Percentiles rank a stretch among this genome's conserved stretches.
These are phyloP conservation scores for Setomelanomma holmii DNA, from an alignment of 2,329 filamentous ascomycete genomes.

Conservation along the genomic window DNA sequence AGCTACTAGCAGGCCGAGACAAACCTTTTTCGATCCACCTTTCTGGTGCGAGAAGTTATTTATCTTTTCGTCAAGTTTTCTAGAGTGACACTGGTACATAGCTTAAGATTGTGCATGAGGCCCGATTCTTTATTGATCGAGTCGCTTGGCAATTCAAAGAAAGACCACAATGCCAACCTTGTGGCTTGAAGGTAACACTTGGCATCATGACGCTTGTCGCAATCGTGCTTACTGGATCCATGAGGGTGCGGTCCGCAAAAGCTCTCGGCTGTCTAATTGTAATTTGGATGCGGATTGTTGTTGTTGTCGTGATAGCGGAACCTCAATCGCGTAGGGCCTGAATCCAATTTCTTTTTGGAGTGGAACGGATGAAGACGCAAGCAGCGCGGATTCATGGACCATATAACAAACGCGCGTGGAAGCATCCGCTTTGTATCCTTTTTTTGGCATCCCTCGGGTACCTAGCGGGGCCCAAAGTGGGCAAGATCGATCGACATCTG, in stretches of 20 bases:
- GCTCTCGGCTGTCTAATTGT: background rate
- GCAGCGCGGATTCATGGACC: background rate
- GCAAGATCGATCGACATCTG: constrained; percentile 4
- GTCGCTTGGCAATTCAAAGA: constrained; percentile 1
- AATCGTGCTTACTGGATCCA: no score
- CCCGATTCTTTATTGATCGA: background rate
- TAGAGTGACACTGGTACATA: background rate
- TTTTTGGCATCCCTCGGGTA: constrained; percentile 15
- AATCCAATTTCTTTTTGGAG: background rate
- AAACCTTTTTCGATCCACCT: no score
- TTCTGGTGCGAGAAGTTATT: no score
- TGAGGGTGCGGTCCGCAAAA: no score
- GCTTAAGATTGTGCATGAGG: background rate
- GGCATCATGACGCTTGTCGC: constrained; percentile 2
- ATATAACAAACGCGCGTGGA: background rate
- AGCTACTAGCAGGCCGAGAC: no score
- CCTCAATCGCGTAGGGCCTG: no score
- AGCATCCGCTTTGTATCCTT: background rate
- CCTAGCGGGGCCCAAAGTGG: constrained; percentile 11
- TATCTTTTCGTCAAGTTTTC: no score
- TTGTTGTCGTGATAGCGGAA: no score
- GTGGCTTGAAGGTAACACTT: constrained; percentile 2
- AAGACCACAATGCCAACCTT: background rate
- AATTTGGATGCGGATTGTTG: no score
- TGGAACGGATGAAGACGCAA: no score